Evolutionary conservation across 164 flowering plant species (phyloP).

Genomic region (Liriodendron chinense): DNA sequence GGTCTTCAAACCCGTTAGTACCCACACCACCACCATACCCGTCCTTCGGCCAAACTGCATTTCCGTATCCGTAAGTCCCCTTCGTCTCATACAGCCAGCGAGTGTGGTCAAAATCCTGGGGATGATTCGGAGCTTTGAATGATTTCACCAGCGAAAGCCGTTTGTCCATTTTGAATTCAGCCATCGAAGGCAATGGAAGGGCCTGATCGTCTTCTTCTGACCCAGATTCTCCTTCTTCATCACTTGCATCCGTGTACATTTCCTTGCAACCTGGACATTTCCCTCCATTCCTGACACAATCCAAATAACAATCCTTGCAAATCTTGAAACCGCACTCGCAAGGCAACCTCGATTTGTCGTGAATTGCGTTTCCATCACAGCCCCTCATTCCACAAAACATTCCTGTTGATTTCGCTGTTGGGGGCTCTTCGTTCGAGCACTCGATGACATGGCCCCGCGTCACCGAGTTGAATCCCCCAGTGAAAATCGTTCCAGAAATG

Average conservation of each 20-base stretch:
- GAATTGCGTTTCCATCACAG: slow-evolving; percentile 60
- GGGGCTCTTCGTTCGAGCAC: slow-evolving; percentile 26
- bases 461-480: slow-evolving; percentile 76
- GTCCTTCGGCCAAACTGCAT: slow-evolving; percentile 88
- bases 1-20: slow-evolving; percentile 47
- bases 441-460: slow-evolving; percentile 71
- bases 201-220: slow-evolving; percentile 70
- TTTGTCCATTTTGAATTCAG: slow-evolving; percentile 40
- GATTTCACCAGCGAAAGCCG: slow-evolving; percentile 72
- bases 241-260: slow-evolving; percentile 36
- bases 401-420: slow-evolving; percentile 14
- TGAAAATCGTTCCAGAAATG: slow-evolving; percentile 67
- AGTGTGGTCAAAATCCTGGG: slow-evolving; percentile 71
- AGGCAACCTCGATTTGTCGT: slow-evolving; percentile 20
- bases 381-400: slow-evolving; percentile 66
- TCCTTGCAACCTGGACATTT: slow-evolving; percentile 86
- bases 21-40: slow-evolving; percentile 54
- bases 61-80: slow-evolving; percentile 94
- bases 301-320: slow-evolving; percentile 69
- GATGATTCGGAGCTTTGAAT: slow-evolving; percentile 52
- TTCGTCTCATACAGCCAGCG: slow-evolving; percentile 85
- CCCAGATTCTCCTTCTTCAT: slow-evolving; percentile 25
- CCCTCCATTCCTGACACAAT: slow-evolving; percentile 48
- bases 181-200: slow-evolving; percentile 58
- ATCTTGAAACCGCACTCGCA: slow-evolving; percentile 82